Conservation (phyloP, 179 eudicot species). For the Dionaea muscipula region DNA sequence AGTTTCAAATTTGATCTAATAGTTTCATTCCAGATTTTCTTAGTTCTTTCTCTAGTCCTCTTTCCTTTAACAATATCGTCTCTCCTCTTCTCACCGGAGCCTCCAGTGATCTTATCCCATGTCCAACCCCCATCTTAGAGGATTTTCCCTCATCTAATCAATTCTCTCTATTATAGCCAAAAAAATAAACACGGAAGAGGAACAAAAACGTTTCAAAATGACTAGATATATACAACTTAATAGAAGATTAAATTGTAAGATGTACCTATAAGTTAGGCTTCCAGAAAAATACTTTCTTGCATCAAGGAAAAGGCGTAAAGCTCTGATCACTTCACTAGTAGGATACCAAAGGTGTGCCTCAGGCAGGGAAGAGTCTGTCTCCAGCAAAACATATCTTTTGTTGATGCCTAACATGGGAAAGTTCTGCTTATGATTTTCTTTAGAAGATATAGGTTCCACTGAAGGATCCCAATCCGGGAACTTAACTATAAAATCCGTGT, state of each 20-base stretch:
- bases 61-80: no score
- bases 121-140: no score
- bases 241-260: not conserved
- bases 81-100: no score
- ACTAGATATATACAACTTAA: no score
- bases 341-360: conserved; percentile 83
- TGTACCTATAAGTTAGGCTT: conserved; percentile 80
- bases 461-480: conserved; percentile 95
- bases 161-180: no score
- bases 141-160: no score
- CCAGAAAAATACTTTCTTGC: conserved; percentile 47
- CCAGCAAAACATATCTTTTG: conserved; percentile 36
- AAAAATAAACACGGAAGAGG: not conserved
- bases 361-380: conserved; percentile 43
- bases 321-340: conserved; percentile 46
- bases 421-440: conserved; percentile 18
- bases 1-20: no score
- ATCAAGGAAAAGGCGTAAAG: conserved; percentile 69
- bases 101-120: no score
- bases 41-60: no score
- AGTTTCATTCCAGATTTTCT: no score
- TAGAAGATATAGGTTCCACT: conserved; percentile 8
- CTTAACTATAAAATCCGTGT: conserved; percentile 77
- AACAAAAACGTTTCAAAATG: no score
- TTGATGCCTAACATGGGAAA: conserved; percentile 14